Evolutionary conservation across 1,284 basidiomycete species (phyloP).

Genomic region (Uromyces viciae-fabae): DNA sequence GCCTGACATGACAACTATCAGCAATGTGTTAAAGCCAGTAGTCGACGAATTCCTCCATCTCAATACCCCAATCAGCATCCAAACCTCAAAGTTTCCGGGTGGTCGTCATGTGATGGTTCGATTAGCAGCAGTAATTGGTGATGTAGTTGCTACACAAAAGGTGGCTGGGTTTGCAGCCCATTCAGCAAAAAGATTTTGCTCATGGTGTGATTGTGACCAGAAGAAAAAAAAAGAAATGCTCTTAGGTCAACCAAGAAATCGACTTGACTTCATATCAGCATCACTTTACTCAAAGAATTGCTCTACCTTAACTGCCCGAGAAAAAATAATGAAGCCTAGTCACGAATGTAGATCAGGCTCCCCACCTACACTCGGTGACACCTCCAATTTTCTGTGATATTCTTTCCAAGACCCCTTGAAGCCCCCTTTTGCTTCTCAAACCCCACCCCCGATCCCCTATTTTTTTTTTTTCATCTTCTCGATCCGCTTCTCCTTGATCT

Average conservation of each 20-base stretch:
- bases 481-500: too few relatives aligned
- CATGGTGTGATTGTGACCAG: not conserved
- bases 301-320: not conserved
- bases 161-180: conserved; percentile 21
- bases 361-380: too few relatives aligned
- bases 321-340: not conserved
- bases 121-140: conserved; percentile 12
- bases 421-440: too few relatives aligned
- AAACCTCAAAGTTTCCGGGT: not conserved
- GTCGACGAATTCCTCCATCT: conserved; percentile 5
- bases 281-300: not conserved
- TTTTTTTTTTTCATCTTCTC: too few relatives aligned
- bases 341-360: too few relatives aligned
- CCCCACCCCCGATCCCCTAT: too few relatives aligned
- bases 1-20: not conserved
- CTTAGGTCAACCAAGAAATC: not conserved
- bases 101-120: not conserved
- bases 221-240: not conserved
- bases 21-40: conserved; percentile 9
- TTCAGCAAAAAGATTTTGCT: not conserved
- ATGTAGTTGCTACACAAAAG: conserved; percentile 35
- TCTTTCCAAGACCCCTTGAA: too few relatives aligned
- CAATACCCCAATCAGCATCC: not conserved
- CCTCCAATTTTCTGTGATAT: too few relatives aligned
- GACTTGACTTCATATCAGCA: not conserved